Conservation (phyloP, 495 filamentous ascomycete species). For the Tuber brumale region DNA sequence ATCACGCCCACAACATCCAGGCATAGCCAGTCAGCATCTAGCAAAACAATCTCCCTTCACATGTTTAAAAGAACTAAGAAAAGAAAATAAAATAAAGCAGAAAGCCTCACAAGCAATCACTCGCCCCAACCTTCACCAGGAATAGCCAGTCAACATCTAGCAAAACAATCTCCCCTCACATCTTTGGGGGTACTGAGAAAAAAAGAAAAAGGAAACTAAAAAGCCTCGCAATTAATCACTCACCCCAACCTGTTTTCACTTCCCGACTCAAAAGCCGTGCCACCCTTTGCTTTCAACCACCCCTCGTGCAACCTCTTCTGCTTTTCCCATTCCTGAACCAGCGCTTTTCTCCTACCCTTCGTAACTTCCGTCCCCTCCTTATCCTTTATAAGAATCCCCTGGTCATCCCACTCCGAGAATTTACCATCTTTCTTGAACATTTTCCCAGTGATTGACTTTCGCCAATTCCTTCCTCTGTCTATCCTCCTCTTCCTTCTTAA, state of each 20-base stretch:
- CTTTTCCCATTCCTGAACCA: constrained; percentile 84
- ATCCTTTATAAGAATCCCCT: constrained; percentile 75
- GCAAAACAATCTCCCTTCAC: too few relatives aligned
- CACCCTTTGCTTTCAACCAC: constrained; percentile 12
- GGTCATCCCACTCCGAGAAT: constrained; percentile 75
- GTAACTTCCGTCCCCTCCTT: constrained; percentile 69
- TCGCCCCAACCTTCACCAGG: too few relatives aligned
- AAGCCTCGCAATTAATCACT: not conserved
- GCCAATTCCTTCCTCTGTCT: constrained; percentile 51
- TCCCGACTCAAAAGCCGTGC: not conserved
- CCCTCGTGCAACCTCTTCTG: constrained; percentile 80
- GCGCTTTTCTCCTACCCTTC: constrained; percentile 74
- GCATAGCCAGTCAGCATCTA: too few relatives aligned
- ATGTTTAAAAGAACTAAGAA: too few relatives aligned
- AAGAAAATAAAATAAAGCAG: too few relatives aligned
- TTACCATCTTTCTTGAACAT: constrained; percentile 67
- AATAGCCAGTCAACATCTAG: too few relatives aligned
- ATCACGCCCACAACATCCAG: too few relatives aligned
- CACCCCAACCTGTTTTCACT: not conserved
- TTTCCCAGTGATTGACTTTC: constrained; percentile 41
- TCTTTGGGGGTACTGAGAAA: too few relatives aligned
- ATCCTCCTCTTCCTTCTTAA: constrained; percentile 51
- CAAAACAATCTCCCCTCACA: too few relatives aligned
- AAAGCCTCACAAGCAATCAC: too few relatives aligned
- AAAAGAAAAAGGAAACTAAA: too few relatives aligned